phyloP scores from a whole-genome alignment of 495 filamentous ascomycete species.

The Penicillium ucsense region DNA sequence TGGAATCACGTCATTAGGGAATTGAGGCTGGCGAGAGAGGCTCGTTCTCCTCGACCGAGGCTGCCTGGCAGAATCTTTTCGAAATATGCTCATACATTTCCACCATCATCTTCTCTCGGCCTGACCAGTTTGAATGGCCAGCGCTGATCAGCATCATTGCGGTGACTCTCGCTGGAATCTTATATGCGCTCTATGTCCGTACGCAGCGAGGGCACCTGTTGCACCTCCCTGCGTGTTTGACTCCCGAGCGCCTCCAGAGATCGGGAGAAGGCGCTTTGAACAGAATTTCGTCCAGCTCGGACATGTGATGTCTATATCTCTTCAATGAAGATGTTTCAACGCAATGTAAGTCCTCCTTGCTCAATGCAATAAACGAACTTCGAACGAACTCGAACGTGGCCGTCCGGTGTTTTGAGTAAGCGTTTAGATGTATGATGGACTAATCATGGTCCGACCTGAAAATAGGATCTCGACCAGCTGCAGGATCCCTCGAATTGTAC shows the following conservation, averaged over 20 bases:
- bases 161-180: slow-evolving; percentile 23
- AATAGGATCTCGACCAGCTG: no score
- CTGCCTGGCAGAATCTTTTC: slow-evolving; percentile 47
- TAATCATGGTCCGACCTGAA: no score
- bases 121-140: slow-evolving; percentile 43
- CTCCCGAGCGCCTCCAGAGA: neutral
- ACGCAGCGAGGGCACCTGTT: slow-evolving; percentile 43
- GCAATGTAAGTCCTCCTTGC: no score
- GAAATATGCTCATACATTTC: slow-evolving; percentile 43
- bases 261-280: neutral
- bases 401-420: no score
- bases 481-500: no score
- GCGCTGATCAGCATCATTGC: slow-evolving; percentile 33
- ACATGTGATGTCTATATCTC: neutral
- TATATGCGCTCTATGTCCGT: slow-evolving; percentile 41
- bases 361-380: no score
- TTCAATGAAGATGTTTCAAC: no score
- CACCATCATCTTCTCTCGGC: slow-evolving; percentile 41
- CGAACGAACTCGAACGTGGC: no score
- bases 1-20: slow-evolving; percentile 17
- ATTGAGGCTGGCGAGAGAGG: slow-evolving; percentile 37
- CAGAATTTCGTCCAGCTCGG: neutral
- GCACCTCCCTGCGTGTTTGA: slow-evolving; percentile 19
- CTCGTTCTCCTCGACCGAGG: slow-evolving; percentile 44
- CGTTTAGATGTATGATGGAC: no score